These are phyloP conservation scores for Candida cerambycidarum DNA, from an alignment of 805 yeast genomes.

Conservation along the genomic window DNA sequence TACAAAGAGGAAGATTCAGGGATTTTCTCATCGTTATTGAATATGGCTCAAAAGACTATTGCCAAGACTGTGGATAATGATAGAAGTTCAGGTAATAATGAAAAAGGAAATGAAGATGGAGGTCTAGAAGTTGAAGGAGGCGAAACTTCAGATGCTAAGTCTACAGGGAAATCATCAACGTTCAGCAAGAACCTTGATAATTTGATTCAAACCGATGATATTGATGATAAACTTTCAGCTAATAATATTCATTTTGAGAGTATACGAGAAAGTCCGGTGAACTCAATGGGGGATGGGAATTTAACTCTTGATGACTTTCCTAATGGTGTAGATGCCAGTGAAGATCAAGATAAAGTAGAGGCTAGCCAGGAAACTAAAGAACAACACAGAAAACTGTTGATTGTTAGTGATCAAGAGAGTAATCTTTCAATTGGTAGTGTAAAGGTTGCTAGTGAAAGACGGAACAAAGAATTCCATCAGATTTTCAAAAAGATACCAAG, in stretches of 20 bases:
- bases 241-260: conserved; percentile 46
- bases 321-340: conserved; percentile 1
- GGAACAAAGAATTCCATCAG: conserved; percentile 61
- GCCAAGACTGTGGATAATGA: conserved; percentile 16
- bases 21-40: conserved; percentile 42
- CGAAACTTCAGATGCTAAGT: conserved; percentile 1
- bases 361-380: conserved; percentile 1
- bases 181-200: conserved; percentile 16
- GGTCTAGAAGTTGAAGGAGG: background rate
- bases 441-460: conserved; percentile 45
- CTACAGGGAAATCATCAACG: conserved; percentile 9
- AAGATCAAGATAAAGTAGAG: background rate
- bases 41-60: conserved; percentile 50
- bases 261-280: conserved; percentile 45
- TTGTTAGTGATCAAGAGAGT: conserved; percentile 10
- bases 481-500: conserved; percentile 52
- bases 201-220: conserved; percentile 7
- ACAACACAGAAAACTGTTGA: background rate
- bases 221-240: conserved; percentile 2
- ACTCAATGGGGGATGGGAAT: conserved; percentile 50
- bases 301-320: conserved; percentile 26
- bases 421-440: conserved; percentile 14
- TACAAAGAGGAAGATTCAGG: conserved; percentile 27
- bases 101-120: background rate
- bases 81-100: conserved; percentile 1